phyloP scores from a whole-genome alignment of 352 stramenopile genomes.

The Globisporangium viniferum region DNA sequence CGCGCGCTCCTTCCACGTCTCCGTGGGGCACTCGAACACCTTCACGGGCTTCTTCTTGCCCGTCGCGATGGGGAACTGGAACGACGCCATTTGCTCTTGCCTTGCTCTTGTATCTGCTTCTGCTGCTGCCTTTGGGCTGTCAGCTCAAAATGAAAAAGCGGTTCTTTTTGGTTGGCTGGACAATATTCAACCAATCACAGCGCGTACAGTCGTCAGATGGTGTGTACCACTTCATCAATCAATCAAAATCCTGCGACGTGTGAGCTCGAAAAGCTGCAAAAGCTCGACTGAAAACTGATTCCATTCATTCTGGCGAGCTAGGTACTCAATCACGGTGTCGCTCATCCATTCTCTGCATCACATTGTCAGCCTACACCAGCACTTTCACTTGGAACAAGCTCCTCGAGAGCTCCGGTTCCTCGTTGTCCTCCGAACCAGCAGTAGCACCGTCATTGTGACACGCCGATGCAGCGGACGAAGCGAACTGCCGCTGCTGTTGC shows the following conservation, averaged over 20 bases:
- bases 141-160: not conserved
- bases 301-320: not conserved
- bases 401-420: constrained; percentile 22
- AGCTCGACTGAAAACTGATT: not conserved
- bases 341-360: not conserved
- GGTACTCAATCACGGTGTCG: not conserved
- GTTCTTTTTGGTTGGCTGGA: constrained; percentile 16
- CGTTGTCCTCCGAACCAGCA: constrained; percentile 7
- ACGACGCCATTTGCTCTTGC: constrained; percentile 29
- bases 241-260: constrained; percentile 25
- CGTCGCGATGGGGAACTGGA: constrained; percentile 70
- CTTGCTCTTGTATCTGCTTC: not conserved
- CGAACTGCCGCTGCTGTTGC: constrained; percentile 14
- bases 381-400: constrained; percentile 71
- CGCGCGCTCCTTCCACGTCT: constrained; percentile 66
- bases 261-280: constrained; percentile 7
- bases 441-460: not conserved
- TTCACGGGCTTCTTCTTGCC: constrained; percentile 77
- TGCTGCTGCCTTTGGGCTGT: not conserved
- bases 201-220: not conserved
- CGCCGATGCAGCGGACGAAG: not conserved
- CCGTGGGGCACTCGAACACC: constrained; percentile 70
- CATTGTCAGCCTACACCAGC: constrained; percentile 30
- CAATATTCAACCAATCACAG: constrained; percentile 16
- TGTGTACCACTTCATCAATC: constrained; percentile 9